Conservation (phyloP, 208 protist genomes). For the Trichomonas gallinae region DNA sequence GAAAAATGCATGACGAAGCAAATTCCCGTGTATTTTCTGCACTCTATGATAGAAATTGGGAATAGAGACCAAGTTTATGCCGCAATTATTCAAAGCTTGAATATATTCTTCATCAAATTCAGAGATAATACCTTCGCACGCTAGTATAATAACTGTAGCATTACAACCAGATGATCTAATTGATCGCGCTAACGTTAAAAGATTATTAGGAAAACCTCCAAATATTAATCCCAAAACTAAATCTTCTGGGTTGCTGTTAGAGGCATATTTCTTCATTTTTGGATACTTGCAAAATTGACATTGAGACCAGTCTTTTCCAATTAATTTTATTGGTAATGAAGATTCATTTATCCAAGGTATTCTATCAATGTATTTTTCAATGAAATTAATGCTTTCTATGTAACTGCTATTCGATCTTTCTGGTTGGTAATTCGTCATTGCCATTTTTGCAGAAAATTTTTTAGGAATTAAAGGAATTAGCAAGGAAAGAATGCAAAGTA, state of each 20-base stretch:
- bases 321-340: too few relatives aligned
- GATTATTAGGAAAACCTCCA: background rate
- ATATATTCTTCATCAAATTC: background rate
- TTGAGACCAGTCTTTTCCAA: background rate
- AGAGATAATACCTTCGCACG: background rate
- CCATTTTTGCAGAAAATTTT: too few relatives aligned
- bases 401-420: too few relatives aligned
- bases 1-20: background rate
- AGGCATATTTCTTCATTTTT: background rate
- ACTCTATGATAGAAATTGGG: background rate
- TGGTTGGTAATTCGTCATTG: too few relatives aligned
- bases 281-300: background rate
- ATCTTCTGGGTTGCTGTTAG: background rate
- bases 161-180: background rate
- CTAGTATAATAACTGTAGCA: background rate
- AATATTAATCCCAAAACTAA: background rate
- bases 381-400: too few relatives aligned
- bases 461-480: too few relatives aligned
- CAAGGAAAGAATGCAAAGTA: too few relatives aligned
- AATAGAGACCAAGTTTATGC: background rate
- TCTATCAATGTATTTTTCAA: too few relatives aligned
- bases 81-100: background rate
- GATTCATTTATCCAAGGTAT: too few relatives aligned
- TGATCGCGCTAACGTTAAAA: background rate
- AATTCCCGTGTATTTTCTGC: background rate